Base-by-base conservation (phyloP, 345 rosid species). In the Bruguiera sexangula region DNA sequence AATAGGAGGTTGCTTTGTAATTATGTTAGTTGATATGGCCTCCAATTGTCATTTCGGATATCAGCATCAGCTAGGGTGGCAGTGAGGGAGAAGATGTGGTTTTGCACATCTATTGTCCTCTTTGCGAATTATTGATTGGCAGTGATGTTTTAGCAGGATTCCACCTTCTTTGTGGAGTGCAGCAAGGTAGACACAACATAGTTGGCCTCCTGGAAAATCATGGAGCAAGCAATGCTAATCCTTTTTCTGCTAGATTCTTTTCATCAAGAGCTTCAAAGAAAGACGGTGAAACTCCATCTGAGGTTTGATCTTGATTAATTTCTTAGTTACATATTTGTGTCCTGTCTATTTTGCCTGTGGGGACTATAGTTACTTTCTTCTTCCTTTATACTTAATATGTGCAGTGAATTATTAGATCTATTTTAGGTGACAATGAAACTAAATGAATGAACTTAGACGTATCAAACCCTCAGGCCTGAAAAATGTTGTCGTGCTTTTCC, bases 211-310 rank as follows among this genome's bases (percentile, higher is more conserved):
- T 43, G 70, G 79, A 74, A 56, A 76, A 62, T 51, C 43, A 69
- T 67, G 72, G 63, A 36, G 64, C 26, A 66, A 77, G 73, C 53
- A 60, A 67, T 59, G 54, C 24, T 3, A 66, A 72, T 63, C 74
- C 80, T 72, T 75, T 21, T 69, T 71, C 79, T 72, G 72, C 85
- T 68, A 84, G 95, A 81, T 75, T 90, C 43, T 89, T 87, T 76
- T 89, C 97, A 6, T 85, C 98, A 39, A 81, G 59, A 81, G 61
- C 90, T 74, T 85, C 97, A 43, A 84, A 80, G 77, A 65, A 79
- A 78, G 43, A 78, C 24, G 80, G 71, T 34, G 59, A 80, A 74
- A 77, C 78, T 20, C 74, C 57, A 29, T 82, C 89, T 64, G 85
- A 91, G 97, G 98, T 92, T 79, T 68, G 80, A 69, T 36, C 71